Conservation (phyloP, 2,329 filamentous ascomycete genomes). For the Claviceps sp. region DNA sequence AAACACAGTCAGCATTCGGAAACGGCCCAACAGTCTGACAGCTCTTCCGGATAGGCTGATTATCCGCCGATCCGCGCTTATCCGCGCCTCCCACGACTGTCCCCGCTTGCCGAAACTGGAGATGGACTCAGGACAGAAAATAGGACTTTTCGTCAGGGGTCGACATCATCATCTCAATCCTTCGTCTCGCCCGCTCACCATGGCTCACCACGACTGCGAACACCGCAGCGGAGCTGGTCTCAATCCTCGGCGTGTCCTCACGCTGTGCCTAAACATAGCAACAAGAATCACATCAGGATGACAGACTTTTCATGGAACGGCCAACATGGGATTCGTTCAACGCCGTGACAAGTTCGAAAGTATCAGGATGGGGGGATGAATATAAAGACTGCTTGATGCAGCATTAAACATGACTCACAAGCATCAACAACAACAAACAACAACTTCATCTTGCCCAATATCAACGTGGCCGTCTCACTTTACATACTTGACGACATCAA, state of each 20-base stretch:
- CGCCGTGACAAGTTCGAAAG: not conserved
- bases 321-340: not conserved
- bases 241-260: not conserved
- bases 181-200: not conserved
- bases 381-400: not conserved
- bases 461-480: too few species aligned
- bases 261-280: not conserved
- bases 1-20: not conserved
- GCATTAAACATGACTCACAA: not conserved
- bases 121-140: not conserved
- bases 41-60: not conserved
- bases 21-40: not conserved
- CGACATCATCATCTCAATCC: not conserved
- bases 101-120: too few species aligned
- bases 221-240: not conserved
- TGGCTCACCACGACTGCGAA: not conserved
- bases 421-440: not conserved
- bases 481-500: not conserved
- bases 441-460: too few species aligned
- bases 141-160: not conserved
- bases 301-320: not conserved
- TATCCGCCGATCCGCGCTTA: not conserved
- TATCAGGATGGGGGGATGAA: not conserved
- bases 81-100: not conserved
- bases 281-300: not conserved